A percentile compares a stretch with the other conserved stretches of the same genome.
Evolutionary conservation across 176 grass and related monocot species (phyloP).

Genomic region (Pharus latifolius): DNA sequence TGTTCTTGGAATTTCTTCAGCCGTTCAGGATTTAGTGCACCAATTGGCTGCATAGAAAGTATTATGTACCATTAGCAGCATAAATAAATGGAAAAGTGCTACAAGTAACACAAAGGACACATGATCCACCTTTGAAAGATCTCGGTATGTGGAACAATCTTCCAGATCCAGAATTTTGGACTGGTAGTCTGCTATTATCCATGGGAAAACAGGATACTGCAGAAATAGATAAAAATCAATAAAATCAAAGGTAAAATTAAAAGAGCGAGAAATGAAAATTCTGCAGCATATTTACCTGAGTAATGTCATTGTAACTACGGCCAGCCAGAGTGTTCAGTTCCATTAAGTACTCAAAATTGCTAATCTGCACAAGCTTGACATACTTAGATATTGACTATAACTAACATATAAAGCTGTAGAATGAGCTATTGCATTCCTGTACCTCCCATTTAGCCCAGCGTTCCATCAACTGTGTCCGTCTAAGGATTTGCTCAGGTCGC

Average conservation of each 20-base stretch:
- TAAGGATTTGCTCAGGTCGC: slow-evolving; percentile 87
- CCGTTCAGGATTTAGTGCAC: slow-evolving; percentile 81
- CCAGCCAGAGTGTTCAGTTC: slow-evolving; percentile 95
- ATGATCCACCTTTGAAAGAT: slow-evolving; percentile 70
- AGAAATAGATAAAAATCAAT: slow-evolving; percentile 13
- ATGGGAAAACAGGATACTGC: slow-evolving; percentile 98
- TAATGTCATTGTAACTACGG: slow-evolving; percentile 92
- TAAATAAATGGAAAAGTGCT: slow-evolving; percentile 14
- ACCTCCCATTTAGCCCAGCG: slow-evolving; percentile 97
- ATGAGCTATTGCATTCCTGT: slow-evolving; percentile 17
- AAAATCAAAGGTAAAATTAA: not conserved
- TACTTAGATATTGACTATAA: slow-evolving; percentile 19
- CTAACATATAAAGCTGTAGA: not conserved
- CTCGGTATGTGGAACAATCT: slow-evolving; percentile 59
- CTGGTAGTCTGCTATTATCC: slow-evolving; percentile 84
- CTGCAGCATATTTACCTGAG: slow-evolving; percentile 33
- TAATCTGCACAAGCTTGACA: slow-evolving; percentile 63
- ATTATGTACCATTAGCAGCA: slow-evolving; percentile 3
- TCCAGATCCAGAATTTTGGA: slow-evolving; percentile 70
- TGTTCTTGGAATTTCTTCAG: slow-evolving; percentile 87
- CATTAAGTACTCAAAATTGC: slow-evolving; percentile 98
- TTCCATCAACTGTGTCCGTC: slow-evolving; percentile 77
- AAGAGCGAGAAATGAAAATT: slow-evolving; percentile 22
- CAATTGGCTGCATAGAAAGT: slow-evolving; percentile 75
- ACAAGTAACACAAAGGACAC: slow-evolving; percentile 1